Evolutionary conservation across 352 stramenopile genomes (phyloP).

Genomic region (Pythium vanterpoolii): DNA sequence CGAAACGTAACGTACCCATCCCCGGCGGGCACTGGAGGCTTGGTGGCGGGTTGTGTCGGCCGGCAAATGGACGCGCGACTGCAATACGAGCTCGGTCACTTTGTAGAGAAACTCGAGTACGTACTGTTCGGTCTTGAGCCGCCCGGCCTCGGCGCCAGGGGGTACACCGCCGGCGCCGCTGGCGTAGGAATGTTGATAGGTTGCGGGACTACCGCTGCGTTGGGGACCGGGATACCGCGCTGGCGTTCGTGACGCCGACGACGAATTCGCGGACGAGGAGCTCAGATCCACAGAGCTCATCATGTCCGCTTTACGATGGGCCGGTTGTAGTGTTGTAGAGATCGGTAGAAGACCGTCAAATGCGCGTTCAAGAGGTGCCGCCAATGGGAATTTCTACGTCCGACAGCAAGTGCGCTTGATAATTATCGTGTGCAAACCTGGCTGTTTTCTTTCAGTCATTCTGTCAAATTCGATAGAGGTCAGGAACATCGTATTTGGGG

Average conservation of each 20-base stretch:
- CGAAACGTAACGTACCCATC: conserved; percentile 37
- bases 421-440: conserved; percentile 3
- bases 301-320: conserved; percentile 15
- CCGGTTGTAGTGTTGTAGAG: not conserved
- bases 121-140: conserved; percentile 79
- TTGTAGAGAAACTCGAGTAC: conserved; percentile 86
- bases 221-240: conserved; percentile 9
- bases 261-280: conserved; percentile 14
- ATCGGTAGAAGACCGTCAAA: not conserved
- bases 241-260: conserved; percentile 16
- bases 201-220: conserved; percentile 9
- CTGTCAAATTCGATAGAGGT: conserved; percentile 7
- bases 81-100: conserved; percentile 73
- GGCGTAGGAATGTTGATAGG: conserved; percentile 3
- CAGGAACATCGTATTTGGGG: conserved; percentile 16
- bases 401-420: not conserved
- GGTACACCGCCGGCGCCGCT: conserved; percentile 2
- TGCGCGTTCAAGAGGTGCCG: not conserved
- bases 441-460: conserved; percentile 22
- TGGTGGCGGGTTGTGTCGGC: conserved; percentile 35
- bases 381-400: too few relatives aligned
- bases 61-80: conserved; percentile 74
- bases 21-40: conserved; percentile 42
- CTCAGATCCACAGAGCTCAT: conserved; percentile 30
- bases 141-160: conserved; percentile 36